Evolutionary conservation across 805 yeast genomes (phyloP).

Genomic region (Starmerella khaoyaiensis): DNA sequence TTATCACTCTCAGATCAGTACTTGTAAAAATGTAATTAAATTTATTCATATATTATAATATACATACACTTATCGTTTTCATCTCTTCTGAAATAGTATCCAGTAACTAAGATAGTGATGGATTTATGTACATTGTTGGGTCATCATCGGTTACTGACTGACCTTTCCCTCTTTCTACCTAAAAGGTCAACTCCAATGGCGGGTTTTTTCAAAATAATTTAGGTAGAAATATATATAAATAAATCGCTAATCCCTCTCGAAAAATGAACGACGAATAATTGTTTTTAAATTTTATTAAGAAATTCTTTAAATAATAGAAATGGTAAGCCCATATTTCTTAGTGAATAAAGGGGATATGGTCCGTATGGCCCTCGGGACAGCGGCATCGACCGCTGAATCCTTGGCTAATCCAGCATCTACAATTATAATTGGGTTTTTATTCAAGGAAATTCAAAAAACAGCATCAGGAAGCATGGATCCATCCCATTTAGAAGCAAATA

Average conservation of each 20-base stretch:
- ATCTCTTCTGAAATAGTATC: too few species aligned
- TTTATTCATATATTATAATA: too few species aligned
- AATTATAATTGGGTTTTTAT: slow-evolving; percentile 52
- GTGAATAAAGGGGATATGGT: slow-evolving; percentile 5
- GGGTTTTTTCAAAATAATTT: too few species aligned
- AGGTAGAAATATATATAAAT: not conserved
- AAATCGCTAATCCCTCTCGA: not conserved
- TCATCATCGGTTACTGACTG: too few species aligned
- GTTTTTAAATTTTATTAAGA: not conserved
- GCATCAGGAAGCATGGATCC: slow-evolving; percentile 26
- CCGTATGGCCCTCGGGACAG: slow-evolving; percentile 7
- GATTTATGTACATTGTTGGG: too few species aligned
- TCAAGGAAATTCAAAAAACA: slow-evolving; percentile 33
- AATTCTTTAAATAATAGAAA: not conserved
- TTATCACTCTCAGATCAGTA: too few species aligned
- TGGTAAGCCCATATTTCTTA: slow-evolving; percentile 13
- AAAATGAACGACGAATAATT: not conserved
- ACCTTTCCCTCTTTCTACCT: too few species aligned
- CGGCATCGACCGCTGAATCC: slow-evolving; percentile 12
- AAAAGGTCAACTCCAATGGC: too few species aligned
- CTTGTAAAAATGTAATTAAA: too few species aligned
- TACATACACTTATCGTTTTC: too few species aligned
- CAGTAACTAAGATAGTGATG: too few species aligned
- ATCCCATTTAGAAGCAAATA: slow-evolving; percentile 29
- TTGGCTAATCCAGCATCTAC: slow-evolving; percentile 28